Evolutionary conservation across 2,329 filamentous ascomycete genomes (phyloP), one percentile per base, ranked within the genome.

Genomic region (Trichoderma semiorbis): DNA sequence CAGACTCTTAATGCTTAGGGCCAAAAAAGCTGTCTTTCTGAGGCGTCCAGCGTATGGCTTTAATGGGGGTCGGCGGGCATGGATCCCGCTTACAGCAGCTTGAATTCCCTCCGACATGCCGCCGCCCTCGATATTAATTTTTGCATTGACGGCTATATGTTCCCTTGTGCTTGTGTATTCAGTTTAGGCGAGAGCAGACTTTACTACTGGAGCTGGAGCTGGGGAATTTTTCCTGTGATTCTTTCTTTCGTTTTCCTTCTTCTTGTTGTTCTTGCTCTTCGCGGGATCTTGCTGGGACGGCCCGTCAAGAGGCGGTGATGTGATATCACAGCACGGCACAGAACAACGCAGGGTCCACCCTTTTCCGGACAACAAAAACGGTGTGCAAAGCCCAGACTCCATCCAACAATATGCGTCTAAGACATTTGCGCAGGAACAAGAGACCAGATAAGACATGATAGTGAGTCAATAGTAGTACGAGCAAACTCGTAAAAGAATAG

Each of bases 251-350:
- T 11, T 36, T n/a, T 3, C 28, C 14, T 55, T 26, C 7, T n/a
- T 10, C n/a, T 36, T 47, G 10, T 34, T 32, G 1, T n/a, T 18
- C 6, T 7, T n/a, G n/a, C n/a, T 2, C 5, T 34, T 34, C 36
- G 32, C 55, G 32, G 32, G 36, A 53, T 50, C 28, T 10, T 28
- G 8, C 12, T 58, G 36, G 65, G 57, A 69, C 36, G 66, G 66
- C 39, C 66, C 57, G 66, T 36, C 66, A 62, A 69, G 66, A 69
- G 55, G 66, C 57, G 39, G 57, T 69, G 66, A 69, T 67, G 50
- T 30, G 50, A 62, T 69, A 69, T 62, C 66, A 69, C 66, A 16
- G 34, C 34, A 36, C 34, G 34, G 34, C 34, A 36, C 34, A 36
- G 34, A 36, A 36, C 34, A 58, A 14, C 24, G n/a, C 55, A 32